Evolutionary conservation across 1,139 yeast species (phyloP).

Genomic region (Candida sanyaensis): DNA sequence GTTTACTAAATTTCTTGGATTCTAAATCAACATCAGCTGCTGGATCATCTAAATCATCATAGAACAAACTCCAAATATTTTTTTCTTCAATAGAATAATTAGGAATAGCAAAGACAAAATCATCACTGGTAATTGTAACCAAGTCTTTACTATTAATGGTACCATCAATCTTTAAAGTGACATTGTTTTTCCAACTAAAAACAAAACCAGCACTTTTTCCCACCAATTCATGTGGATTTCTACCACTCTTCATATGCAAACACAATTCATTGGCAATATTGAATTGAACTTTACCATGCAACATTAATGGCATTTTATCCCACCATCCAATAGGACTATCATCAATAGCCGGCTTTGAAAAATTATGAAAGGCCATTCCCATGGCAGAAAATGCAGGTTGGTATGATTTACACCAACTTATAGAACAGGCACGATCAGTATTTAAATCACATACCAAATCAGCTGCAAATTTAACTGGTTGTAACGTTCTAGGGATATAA

Average conservation of each 20-base stretch:
- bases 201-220: constrained; percentile 80
- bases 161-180: constrained; percentile 60
- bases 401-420: constrained; percentile 48
- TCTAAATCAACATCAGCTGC: constrained; percentile 26
- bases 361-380: constrained; percentile 50
- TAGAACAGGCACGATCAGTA: constrained; percentile 40
- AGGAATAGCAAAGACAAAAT: constrained; percentile 70
- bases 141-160: constrained; percentile 63
- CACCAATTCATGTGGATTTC: constrained; percentile 71
- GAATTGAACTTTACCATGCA: constrained; percentile 55
- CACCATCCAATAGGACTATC: constrained; percentile 84
- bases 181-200: constrained; percentile 73
- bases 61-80: constrained; percentile 38
- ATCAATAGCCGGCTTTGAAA: constrained; percentile 73
- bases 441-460: constrained; percentile 36
- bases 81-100: constrained; percentile 41
- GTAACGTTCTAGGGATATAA: constrained; percentile 43
- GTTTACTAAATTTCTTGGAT: constrained; percentile 35
- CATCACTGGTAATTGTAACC: constrained; percentile 63
- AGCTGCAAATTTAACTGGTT: constrained; percentile 45
- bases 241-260: constrained; percentile 63
- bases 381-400: constrained; percentile 40
- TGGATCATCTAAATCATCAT: constrained; percentile 25
- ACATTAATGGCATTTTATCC: constrained; percentile 47
- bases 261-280: constrained; percentile 53